phyloP scores from a whole-genome alignment of 2,329 filamentous ascomycete genomes.

The Orbilia javanica region DNA sequence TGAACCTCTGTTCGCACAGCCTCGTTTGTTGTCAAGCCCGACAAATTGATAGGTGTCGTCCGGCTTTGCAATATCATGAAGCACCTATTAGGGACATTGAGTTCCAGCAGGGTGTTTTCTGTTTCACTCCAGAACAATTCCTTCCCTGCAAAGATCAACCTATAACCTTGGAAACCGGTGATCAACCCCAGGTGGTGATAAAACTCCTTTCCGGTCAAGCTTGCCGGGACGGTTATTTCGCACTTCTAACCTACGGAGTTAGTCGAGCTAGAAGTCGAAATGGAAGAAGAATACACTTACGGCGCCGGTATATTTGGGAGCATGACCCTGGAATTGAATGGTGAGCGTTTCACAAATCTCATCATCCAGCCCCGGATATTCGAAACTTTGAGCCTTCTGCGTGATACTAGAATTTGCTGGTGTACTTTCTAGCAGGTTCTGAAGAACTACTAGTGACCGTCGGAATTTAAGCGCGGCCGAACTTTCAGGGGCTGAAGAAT shows the following conservation, averaged over 20 bases:
- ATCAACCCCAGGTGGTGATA: conserved; percentile 36
- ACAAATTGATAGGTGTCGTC: conserved; percentile 34
- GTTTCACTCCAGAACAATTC: conserved; percentile 60
- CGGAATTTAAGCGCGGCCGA: conserved; percentile 45
- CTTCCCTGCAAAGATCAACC: conserved; percentile 59
- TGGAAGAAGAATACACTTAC: conserved; percentile 15
- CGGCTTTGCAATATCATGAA: conserved; percentile 57
- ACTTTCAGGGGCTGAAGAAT: background rate
- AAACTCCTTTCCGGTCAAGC: conserved; percentile 41
- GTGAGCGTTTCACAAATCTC: conserved; percentile 37
- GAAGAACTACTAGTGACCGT: conserved; percentile 44
- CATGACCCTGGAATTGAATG: conserved; percentile 50
- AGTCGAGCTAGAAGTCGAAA: background rate
- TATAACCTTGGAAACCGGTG: conserved; percentile 58
- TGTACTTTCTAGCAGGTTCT: conserved; percentile 40
- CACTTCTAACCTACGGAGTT: conserved; percentile 43
- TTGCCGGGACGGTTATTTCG: conserved; percentile 47
- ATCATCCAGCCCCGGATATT: conserved; percentile 53
- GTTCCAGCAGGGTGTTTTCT: conserved; percentile 59
- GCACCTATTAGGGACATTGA: conserved; percentile 58
- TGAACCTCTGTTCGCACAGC: conserved; percentile 82
- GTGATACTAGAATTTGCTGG: conserved; percentile 37
- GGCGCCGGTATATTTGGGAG: conserved; percentile 43
- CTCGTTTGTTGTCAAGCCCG: conserved; percentile 56
- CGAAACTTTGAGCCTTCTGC: conserved; percentile 47